Base-by-base conservation (phyloP, 768 basidiomycete genomes). In the Mycena belliarum region DNA sequence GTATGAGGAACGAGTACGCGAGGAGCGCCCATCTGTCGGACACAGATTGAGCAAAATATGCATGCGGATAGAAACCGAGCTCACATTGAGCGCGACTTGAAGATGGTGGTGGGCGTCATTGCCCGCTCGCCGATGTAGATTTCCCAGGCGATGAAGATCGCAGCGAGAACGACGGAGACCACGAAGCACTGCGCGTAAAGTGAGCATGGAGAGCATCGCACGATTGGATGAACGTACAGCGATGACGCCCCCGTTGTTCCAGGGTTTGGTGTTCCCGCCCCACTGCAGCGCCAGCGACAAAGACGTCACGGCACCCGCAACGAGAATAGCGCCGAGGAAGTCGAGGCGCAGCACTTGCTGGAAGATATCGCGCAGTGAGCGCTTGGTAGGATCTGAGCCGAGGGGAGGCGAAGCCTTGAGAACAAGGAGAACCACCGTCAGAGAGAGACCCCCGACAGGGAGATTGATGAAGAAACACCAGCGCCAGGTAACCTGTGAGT, bases 241-340 rank as follows among this genome's bases (percentile, higher is more conserved):
- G 51, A 70, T 61, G 45, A 61, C 55, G 23, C 41, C 57, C 26
- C 29, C 18, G 52, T 60, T 29, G 38, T 60, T 63, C 80, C 80
- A 82, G 0, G 75, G 65, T 60, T 76, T 76, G 20, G 69, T 63
- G 61, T 75, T 74, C 0, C 79, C 79, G 20, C 79, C 79, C 75
- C 76, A 78, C 52, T 78, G 74, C 2, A 81, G 66, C 2, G 79
- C 72, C 9, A 80, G 68, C 18, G 79, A 67, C 14, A 80, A 65
- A 40, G 65, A 69, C 6, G 73, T 75, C 37, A 77, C 66, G 16
- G 68, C 50, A 8, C 52, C 71, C 38, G 79, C 66, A 44, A 74
- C 65, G 25, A 80, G 66, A 16, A 62, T 61, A 0, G 72, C 69
- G 10, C 78, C 79, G 49, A 77, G 5, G 65, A 69, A 78, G 55